Conservation (phyloP, 2,329 filamentous ascomycete species). For the Penicillium thymicola region DNA sequence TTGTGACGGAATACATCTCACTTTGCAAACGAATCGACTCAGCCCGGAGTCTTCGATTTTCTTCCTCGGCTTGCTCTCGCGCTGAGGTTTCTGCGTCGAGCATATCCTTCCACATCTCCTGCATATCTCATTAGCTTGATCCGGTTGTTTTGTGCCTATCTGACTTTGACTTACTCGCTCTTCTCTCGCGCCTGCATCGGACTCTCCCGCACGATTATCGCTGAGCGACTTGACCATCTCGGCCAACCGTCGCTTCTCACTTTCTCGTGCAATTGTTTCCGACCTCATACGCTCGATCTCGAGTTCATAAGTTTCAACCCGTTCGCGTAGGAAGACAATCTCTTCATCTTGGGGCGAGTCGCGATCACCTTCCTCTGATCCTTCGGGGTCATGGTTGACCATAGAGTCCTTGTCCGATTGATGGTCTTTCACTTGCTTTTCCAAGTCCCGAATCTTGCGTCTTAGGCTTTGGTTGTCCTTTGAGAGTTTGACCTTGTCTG, state of each 20-base stretch:
- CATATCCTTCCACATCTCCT: conserved; percentile 93
- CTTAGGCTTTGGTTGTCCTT: conserved; percentile 85
- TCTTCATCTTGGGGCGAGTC: conserved; percentile 70
- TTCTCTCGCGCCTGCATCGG: conserved; percentile 49
- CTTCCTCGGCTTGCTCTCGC: conserved; percentile 85
- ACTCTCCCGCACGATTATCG: conserved; percentile 49
- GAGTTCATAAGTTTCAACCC: conserved; percentile 76
- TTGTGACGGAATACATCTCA: conserved; percentile 34
- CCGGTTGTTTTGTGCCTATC: background rate
- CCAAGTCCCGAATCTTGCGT: conserved; percentile 77
- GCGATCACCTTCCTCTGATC: conserved; percentile 48
- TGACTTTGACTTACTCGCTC: conserved; percentile 45
- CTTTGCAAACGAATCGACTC: conserved; percentile 70
- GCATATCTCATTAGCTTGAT: conserved; percentile 18
- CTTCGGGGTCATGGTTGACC: conserved; percentile 41
- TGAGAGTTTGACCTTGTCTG: conserved; percentile 80
- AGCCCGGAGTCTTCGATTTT: conserved; percentile 77
- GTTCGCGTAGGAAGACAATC: conserved; percentile 76
- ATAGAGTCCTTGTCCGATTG: conserved; percentile 45
- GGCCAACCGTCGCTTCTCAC: conserved; percentile 80
- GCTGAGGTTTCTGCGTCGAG: conserved; percentile 87
- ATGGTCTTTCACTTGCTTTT: conserved; percentile 68
- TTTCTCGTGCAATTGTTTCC: conserved; percentile 74
- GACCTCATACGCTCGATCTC: conserved; percentile 79
- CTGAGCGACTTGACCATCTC: conserved; percentile 70